Base-by-base conservation (phyloP, 2,329 filamentous ascomycete genomes). In the Annulohypoxylon truncatum region DNA sequence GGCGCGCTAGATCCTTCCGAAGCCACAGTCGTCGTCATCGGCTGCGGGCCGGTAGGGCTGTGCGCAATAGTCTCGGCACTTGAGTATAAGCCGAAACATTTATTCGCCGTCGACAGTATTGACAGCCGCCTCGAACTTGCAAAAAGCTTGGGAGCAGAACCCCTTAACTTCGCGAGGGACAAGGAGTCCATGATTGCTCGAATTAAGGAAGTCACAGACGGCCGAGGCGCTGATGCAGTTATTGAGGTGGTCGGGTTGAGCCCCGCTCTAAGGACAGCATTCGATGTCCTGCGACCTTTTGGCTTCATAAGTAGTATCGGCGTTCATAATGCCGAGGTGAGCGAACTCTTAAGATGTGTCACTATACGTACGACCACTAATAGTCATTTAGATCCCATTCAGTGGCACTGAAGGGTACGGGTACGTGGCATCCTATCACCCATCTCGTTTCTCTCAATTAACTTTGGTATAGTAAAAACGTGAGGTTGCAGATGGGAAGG, bases 31-130 rank as follows among this genome's bases (percentile, higher is more conserved):
- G 91, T 96, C 1, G 82, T 97, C 18, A 87, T 97, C 64, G 94
- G 94, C 4, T 97, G 94, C 75, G 94, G 94, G 0, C 91, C 91
- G 0, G 91, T 97, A 2, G 94, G 93, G 1, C 84, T 97, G 10
- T 97, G 94, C 77, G 93, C 94, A 13, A 82, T 96, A 61, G 85
- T 94, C 66, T 91, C 92, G 64, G 90, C 92, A 4, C 82, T 91
- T n/a, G 89, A 93, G 73, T 90, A 89, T 77, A 87, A 88, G 70
- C 93, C 93, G 0, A 91, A 89, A 77, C 85, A 92, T 74, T 79
- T 96, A 1, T 89, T 96, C 66, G 93, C 92, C 4, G 87, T 96
- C 51, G 93, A 97, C 79, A 89, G 90, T 7, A 87, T 97, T 6
- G 88, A 90, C 2, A 89, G 88, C 65, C 85, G 94, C 60, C 83